Base-by-base conservation (phyloP, 2,329 filamentous ascomycete species). In the Hymenoscyphus fraxineus region DNA sequence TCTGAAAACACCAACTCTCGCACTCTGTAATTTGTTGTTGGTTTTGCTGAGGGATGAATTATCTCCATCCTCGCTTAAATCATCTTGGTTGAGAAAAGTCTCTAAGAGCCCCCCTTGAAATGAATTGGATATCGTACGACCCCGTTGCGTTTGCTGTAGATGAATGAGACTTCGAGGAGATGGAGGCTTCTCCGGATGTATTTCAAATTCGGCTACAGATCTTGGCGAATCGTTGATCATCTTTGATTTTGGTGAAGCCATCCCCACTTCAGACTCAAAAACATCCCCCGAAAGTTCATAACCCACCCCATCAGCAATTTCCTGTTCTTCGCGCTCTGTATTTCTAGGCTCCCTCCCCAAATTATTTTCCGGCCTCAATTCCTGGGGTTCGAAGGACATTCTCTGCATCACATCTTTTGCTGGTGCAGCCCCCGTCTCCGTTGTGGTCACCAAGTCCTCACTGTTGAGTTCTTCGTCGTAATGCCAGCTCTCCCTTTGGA, bases 21-120 rank as follows among this genome's bases (percentile, higher is more conserved):
- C 47, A 22, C 41, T 41, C 10, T 44, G 59, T 22, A 68, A 27
- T 22, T 35, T 60, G 9, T 9, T 51, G 56, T 54, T 60, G 3
- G 27, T 27, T 27, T 27, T 27, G 27, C 27, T 3, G 10, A 38
- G 47, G 1, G 35, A 40, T 32, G 63, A 55, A 57, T 63, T 44
- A 3, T 39, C 54, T 19, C 54, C 44, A 22, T 27, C 16, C 2
- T 38, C 54, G 16, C n/a, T n/a, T 12, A 47, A n/a, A 27, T 64
- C 54, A 13, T 67, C 41, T 35, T 65, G 60, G 1, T 58, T 39
- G 1, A 67, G 55, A 59, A 61, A 64, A 35, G 41, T 56, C 39
- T 67, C 66, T 44, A 67, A 55, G 10, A 62, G 61, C 15, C 41
- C 41, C 16, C 2, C 15, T n/a, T n/a, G 41, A 44, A 44, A n/a